Percentiles rank a stretch among this genome's conserved stretches.
These are phyloP conservation scores for Crucibulum laeve DNA, from an alignment of 768 basidiomycete genomes.

Conservation along the genomic window DNA sequence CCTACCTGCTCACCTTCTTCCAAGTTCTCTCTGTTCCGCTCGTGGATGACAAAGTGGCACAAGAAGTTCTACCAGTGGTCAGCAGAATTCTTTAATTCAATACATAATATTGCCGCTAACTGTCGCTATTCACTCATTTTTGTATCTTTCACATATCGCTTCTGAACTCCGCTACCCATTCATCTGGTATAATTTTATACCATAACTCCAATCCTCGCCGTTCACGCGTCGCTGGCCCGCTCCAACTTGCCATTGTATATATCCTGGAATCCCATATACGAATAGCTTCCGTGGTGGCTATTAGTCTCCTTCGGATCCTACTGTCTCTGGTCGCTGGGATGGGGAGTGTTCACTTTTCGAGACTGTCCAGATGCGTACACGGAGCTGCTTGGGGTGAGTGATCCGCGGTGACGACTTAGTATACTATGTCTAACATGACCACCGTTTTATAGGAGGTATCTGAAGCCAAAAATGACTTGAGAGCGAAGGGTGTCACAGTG, in stretches of 20 bases:
- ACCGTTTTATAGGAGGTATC: constrained; percentile 50
- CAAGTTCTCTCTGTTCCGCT: constrained; percentile 52
- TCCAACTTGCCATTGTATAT: constrained; percentile 1
- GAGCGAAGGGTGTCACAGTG: constrained; percentile 55
- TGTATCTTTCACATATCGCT: neutral
- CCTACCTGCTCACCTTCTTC: constrained; percentile 59
- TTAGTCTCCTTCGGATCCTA: constrained; percentile 78
- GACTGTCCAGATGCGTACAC: constrained; percentile 80
- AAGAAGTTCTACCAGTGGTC: constrained; percentile 58
- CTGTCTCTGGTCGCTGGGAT: constrained; percentile 71
- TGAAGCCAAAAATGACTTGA: constrained; percentile 48
- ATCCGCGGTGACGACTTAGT: neutral
- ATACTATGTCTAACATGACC: constrained; percentile 5
- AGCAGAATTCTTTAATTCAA: constrained; percentile 17
- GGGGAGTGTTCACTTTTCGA: constrained; percentile 67
- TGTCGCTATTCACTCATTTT: neutral
- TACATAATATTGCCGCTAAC: neutral
- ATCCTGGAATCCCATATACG: neutral
- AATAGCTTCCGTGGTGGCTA: constrained; percentile 80
- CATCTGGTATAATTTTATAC: too few species aligned
- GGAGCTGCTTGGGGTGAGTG: constrained; percentile 58
- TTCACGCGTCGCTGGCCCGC: neutral
- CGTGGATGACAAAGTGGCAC: constrained; percentile 37
- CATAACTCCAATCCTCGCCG: too few species aligned
- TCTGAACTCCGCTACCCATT: too few species aligned